Base-by-base conservation (phyloP, 202 grass and related monocot species). In the Bolboschoenoplectus hybrid region DNA sequence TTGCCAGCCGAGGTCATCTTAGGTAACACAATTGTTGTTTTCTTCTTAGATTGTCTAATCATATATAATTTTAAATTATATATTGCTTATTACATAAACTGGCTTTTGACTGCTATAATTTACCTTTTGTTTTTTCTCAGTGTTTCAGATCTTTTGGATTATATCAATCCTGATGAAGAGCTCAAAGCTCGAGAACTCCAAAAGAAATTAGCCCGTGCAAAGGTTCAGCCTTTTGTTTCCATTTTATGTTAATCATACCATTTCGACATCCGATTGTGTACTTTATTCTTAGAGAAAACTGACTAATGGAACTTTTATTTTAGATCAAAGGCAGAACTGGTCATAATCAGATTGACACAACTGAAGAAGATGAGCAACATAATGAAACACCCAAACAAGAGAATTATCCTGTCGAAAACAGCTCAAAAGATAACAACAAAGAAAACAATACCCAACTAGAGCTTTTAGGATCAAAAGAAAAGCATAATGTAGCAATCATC, bases 101-200 rank as follows among this genome's bases (percentile, higher is more conserved):
- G 35, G 49, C 32, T 87, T 4, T 58, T 86, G 41, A 51, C 81
- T 83, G 83, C 38, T 84, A 74, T 71, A 67, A 14, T 86, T 89
- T 57, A 82, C 90, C 43, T 69, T 46, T 67, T 89, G 19, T 84
- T 32, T 73, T 75, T 72, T 84, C 38, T 85, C 89, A 98, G 96
- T 65, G 96, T 98, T 77, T 98, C 96, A 83, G 96, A 98, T 92
- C 93, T 98, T 91, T 71, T 98, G 71, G 91, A 98, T 89, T 98
- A 98, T 83, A 98, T 98, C 82, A 98, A 96, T 84, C 96, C 96
- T 51, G 96, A 98, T 85, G 91, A 90, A 63, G 96, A 96, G 80
- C 84, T 95, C 68, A 95, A 98, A 87, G 84, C 87, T 82, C 96
- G 91, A 86, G 96, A 98, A 94, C 89, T 96, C 83, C 90, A 92